phyloP scores from a whole-genome alignment of 2,329 filamentous ascomycete genomes.

The Metarhizium humberi region DNA sequence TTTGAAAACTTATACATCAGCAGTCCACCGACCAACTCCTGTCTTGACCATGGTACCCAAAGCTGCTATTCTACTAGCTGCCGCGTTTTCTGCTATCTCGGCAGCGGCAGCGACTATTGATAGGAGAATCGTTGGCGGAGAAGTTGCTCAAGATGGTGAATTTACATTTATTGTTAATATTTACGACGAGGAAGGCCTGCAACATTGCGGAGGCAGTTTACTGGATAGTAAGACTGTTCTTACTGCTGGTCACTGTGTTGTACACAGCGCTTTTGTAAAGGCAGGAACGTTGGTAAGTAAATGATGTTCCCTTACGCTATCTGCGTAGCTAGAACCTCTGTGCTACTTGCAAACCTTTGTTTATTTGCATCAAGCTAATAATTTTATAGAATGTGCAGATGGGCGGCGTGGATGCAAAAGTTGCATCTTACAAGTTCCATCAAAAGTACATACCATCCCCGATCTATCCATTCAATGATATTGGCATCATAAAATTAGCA shows the following conservation, averaged over 20 bases:
- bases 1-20: too few species aligned
- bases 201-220: not conserved
- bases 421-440: not conserved
- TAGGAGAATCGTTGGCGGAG: not conserved
- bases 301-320: not conserved
- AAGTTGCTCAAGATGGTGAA: not conserved
- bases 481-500: not conserved
- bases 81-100: not conserved
- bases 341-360: too few species aligned
- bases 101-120: not conserved
- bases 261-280: not conserved
- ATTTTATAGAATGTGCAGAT: not conserved
- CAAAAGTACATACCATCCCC: not conserved
- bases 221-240: not conserved
- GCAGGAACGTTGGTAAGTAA: not conserved
- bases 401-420: not conserved
- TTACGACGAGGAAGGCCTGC: not conserved
- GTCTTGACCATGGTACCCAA: not conserved
- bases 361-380: too few species aligned
- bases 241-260: not conserved
- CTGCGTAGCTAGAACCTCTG: too few species aligned
- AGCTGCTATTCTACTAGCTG: not conserved
- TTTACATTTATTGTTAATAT: not conserved
- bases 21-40: too few species aligned
- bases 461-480: not conserved